phyloP scores from a whole-genome alignment of 2,329 filamentous ascomycete species.

The Beauveria brongniartii region DNA sequence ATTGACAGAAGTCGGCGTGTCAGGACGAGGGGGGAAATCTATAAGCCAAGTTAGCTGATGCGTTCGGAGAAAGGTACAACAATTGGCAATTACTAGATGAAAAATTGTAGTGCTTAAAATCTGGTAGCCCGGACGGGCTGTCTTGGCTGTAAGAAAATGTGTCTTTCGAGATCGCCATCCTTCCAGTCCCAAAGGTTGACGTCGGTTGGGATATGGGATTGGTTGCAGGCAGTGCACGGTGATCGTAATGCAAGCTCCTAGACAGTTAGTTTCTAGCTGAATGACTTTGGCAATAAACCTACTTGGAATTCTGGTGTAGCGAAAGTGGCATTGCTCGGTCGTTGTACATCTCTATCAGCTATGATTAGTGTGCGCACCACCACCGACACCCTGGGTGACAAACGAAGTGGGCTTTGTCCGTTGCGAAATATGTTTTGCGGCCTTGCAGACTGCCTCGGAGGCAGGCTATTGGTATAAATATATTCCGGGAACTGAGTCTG shows the following conservation, averaged over 20 bases:
- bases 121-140: constrained; percentile 3
- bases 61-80: too few relatives aligned
- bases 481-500: not conserved
- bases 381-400: not conserved
- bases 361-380: not conserved
- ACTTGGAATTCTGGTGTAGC: not conserved
- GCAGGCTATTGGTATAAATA: not conserved
- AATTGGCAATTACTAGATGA: not conserved
- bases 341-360: not conserved
- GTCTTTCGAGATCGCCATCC: not conserved
- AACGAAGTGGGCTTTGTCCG: not conserved
- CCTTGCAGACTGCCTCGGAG: not conserved
- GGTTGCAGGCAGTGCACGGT: not conserved
- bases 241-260: not conserved
- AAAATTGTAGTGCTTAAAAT: not conserved
- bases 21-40: not conserved
- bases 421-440: not conserved
- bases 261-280: not conserved
- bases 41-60: not conserved
- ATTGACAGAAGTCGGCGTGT: not conserved
- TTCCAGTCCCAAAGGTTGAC: not conserved
- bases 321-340: not conserved
- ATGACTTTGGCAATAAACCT: not conserved
- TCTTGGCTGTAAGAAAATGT: not conserved
- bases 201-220: constrained; percentile 7